A percentile compares a stretch with the other conserved stretches of the same genome.
These are phyloP conservation scores for Colletotrichum karsti DNA, from an alignment of 2,329 filamentous ascomycete genomes.

Conservation along the genomic window DNA sequence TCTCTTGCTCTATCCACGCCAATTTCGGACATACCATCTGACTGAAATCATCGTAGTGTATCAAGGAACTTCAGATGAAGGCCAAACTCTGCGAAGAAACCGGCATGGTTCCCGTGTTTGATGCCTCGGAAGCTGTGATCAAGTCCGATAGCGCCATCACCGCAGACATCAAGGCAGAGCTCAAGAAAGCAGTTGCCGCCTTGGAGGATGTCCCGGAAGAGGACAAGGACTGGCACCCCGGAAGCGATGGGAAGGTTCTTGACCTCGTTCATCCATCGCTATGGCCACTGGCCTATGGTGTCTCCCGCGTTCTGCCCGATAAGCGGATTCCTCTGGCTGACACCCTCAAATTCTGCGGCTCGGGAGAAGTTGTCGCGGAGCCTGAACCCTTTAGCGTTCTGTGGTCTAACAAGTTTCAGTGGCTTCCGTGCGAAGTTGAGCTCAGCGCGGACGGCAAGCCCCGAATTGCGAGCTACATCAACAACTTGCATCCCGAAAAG, in stretches of 20 bases:
- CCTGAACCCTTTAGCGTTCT: neutral
- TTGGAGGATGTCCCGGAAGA: slow-evolving; percentile 61
- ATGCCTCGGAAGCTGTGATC: slow-evolving; percentile 40
- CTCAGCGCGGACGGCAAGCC: slow-evolving; percentile 44
- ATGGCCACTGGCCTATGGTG: slow-evolving; percentile 66
- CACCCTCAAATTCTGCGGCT: slow-evolving; percentile 43
- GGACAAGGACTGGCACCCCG: slow-evolving; percentile 68
- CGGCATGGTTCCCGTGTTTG: slow-evolving; percentile 42
- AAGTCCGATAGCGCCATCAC: slow-evolving; percentile 43
- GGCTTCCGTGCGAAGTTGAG: slow-evolving; percentile 60
- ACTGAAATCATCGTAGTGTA: slow-evolving; percentile 34
- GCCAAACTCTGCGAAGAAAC: slow-evolving; percentile 42
- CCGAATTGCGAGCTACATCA: slow-evolving; percentile 59
- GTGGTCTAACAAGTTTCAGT: slow-evolving; percentile 46
- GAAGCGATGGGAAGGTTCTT: slow-evolving; percentile 63
- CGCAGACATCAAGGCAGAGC: slow-evolving; percentile 37
- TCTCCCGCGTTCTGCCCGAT: slow-evolving; percentile 43
- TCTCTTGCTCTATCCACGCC: neutral
- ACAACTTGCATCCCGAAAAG: slow-evolving; percentile 57
- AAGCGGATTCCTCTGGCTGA: slow-evolving; percentile 44
- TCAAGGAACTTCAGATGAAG: slow-evolving; percentile 43
- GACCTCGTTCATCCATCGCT: slow-evolving; percentile 72
- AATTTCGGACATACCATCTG: too few species aligned
- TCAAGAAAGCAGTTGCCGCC: slow-evolving; percentile 51
- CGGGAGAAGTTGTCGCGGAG: slow-evolving; percentile 38